These are phyloP conservation scores for Trematosphaeria pertusa DNA, from an alignment of 2,329 filamentous ascomycete genomes.

Conservation along the genomic window DNA sequence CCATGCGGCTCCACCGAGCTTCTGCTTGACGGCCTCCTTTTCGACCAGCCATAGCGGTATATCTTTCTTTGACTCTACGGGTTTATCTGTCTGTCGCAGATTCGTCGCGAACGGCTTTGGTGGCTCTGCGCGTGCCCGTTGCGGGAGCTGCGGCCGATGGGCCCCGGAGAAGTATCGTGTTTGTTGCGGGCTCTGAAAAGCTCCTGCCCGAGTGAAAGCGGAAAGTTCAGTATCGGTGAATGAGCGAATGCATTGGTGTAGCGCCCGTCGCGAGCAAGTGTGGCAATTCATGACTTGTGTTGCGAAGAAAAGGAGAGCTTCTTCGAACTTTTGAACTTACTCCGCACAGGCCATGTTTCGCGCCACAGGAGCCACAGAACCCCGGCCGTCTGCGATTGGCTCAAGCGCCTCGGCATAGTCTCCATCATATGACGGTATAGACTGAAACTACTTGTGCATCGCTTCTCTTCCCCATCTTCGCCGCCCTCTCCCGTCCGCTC, in stretches of 20 bases:
- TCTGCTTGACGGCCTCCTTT: conserved; percentile 75
- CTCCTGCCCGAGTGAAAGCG: conserved; percentile 9
- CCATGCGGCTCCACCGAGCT: conserved; percentile 81
- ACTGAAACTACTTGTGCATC: conserved; percentile 3
- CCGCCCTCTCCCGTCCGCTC: neutral
- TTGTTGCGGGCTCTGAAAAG: conserved; percentile 9
- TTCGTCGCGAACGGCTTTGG: conserved; percentile 36
- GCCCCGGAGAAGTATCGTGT: conserved; percentile 24
- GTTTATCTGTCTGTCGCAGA: conserved; percentile 31
- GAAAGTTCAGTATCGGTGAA: conserved; percentile 12
- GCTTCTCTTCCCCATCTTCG: neutral
- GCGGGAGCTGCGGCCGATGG: conserved; percentile 7
- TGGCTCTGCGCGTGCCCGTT: neutral
- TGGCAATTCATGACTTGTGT: conserved; percentile 36
- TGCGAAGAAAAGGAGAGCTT: conserved; percentile 2
- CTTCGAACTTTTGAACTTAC: conserved; percentile 15
- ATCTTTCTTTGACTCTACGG: conserved; percentile 14
- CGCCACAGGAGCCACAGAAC: conserved; percentile 12
- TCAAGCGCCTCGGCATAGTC: conserved; percentile 37
- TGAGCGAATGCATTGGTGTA: conserved; percentile 31
- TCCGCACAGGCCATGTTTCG: conserved; percentile 21
- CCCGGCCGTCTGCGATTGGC: conserved; percentile 15
- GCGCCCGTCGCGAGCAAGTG: conserved; percentile 29
- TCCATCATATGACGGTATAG: conserved; percentile 39
- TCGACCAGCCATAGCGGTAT: conserved; percentile 73